Evolutionary conservation across 1,284 basidiomycete genomes (phyloP), one percentile per base, ranked within the genome.

Genomic region (Microbotryomycetes sp.): DNA sequence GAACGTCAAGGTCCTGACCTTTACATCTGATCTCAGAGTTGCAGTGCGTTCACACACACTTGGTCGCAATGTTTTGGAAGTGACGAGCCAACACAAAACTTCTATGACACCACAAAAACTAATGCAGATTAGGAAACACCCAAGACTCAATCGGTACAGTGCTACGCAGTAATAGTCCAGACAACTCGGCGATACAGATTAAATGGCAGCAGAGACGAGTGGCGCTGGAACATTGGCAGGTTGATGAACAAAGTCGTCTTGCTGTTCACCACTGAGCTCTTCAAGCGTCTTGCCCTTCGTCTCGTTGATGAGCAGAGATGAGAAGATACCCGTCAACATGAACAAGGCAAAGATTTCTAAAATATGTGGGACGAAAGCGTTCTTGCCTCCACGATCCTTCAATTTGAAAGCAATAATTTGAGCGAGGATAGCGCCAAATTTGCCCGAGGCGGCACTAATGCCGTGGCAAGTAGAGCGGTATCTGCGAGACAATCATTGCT

Each of bases 391-490:
- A 7, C 62, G 62, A 54, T 69, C 67, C 36, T 42, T 42, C 22
- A 50, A 56, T 54, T 63, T 63, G 58, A 69, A 69, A 0, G 67
- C 65, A 47, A 69, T 63, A 66, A 89, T 84, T 76, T 90, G 87
- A 3, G 87, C 85, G 52, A 91, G 76, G 73, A 92, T 87, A 56
- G 89, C 89, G 48, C 89, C 89, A 54, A 89, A 80, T 76, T 91
- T 92, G 45, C 63, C 63, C 28, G 82, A 83, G 4, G 86, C 88
- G 22, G 89, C 89, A 22, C 85, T 86, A 74, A 92, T 89, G 76
- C 89, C 89, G 76, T 91, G 88, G 3, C 83, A 86, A 5, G 88
- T 89, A 0, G 86, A 87, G 54, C 88, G 82, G 77, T 89, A 89
- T 16, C 66, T 59, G 3, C 84, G 91, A 92, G 29, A 80, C 83